Conservation (phyloP, 495 filamentous ascomycete species). For the Letharia lupina region DNA sequence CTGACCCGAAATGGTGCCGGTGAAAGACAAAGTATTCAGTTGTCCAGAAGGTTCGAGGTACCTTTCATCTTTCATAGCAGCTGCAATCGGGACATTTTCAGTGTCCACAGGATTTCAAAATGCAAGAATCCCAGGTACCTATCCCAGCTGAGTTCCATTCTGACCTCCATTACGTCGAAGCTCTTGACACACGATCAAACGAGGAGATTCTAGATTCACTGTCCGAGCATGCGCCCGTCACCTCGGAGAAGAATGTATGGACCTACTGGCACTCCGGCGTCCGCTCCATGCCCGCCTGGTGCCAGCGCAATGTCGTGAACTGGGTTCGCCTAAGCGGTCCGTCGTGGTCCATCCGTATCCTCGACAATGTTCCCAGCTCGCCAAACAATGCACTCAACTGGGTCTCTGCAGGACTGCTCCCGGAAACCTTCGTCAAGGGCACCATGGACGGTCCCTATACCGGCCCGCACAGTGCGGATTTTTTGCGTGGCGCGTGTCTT, state of each 20-base stretch:
- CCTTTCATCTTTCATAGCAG: no score
- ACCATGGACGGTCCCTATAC: constrained; percentile 1
- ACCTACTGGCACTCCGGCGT: neutral
- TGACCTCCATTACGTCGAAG: neutral
- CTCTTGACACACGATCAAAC: neutral
- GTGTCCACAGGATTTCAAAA: neutral
- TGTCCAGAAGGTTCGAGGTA: no score
- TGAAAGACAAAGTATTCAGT: no score
- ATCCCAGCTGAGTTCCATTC: neutral
- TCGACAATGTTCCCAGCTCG: neutral
- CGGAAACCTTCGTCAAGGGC: constrained; percentile 1
- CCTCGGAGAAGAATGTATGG: constrained; percentile 1
- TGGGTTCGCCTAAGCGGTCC: neutral
- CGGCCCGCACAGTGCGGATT: neutral
- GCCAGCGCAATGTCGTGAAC: neutral
- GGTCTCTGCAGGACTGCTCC: neutral
- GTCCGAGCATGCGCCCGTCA: neutral
- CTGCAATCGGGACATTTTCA: no score
- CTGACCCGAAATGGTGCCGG: no score
- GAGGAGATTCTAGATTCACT: neutral
- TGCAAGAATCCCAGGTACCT: neutral
- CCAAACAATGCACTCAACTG: neutral
- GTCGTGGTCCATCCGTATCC: neutral
- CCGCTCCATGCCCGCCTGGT: constrained; percentile 1
- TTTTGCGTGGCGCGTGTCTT: neutral